Base-by-base conservation (phyloP, 31 red algal species). In the Odonthalia washingtoniensis region DNA sequence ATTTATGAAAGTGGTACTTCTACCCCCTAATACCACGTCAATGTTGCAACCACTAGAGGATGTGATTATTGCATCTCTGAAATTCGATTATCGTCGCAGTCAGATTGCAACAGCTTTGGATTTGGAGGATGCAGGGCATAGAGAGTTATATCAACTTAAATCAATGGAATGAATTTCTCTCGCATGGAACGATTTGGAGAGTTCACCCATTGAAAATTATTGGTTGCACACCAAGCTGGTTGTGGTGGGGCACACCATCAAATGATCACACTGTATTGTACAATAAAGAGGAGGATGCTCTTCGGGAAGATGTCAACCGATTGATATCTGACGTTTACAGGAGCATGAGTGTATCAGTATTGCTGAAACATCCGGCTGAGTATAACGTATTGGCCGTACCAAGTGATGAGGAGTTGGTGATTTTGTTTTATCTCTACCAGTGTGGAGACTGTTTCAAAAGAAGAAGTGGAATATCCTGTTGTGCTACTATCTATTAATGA, bases 21-120 rank as follows among this genome's bases (percentile, higher is more conserved):
- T 61, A 61, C 52, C 24, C 24, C 52, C 52, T 24, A 61, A 61
- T 61, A 61, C 14, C 52, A 61, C 52, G 52, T 61, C 52, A 61
- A 61, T 61, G 52, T 24, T 61, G 52, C 52, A 61, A 61, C 52
- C 52, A 14, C 24, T 17, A 61, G 52, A 61, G 14, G 24, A 14
- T 14, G 52, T 14, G 24, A 61, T 61, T 61, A 61, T 61, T 61
- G 52, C 52, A 61, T 61, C 52, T 17, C 52, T 17, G 14, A 14
- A 61, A 61, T 61, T 17, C 52, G 24, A 24, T 17, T 61, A 61
- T 24, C 14, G 24, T 61, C 24, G 52, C 52, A 14, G 52, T 61
- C 52, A 61, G 52, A 61, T 61, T 61, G 52, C 52, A 61, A 61
- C 16, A 61, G 52, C 52, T 61, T 61, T 61, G 52, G 52, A 61